Evolutionary conservation across 2,329 filamentous ascomycete species (phyloP).

Genomic region (Fusarium sp.): DNA sequence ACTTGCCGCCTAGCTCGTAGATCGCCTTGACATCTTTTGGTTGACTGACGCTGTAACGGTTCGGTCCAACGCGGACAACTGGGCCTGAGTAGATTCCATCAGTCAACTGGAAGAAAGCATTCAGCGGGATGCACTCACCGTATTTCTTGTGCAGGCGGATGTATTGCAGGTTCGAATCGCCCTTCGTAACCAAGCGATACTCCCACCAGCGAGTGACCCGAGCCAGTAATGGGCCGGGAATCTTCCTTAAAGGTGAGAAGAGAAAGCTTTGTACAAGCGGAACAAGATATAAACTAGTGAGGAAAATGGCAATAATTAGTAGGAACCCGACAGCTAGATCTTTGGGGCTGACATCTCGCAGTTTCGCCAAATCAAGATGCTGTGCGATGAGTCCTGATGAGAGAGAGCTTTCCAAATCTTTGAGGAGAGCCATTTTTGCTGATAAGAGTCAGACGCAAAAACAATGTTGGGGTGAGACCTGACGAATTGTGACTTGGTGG

Average conservation of each 20-base stretch:
- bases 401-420: conserved; percentile 3
- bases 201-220: conserved; percentile 12
- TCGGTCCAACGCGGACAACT: conserved; percentile 15
- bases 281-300: conserved; percentile 3
- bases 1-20: conserved; percentile 14
- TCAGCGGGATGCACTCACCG: neutral
- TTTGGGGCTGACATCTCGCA: conserved; percentile 3
- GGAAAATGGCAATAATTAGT: neutral
- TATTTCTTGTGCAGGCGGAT: conserved; percentile 17
- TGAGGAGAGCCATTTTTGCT: conserved; percentile 6
- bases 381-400: neutral
- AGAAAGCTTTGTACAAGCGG: conserved; percentile 1
- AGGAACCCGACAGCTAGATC: neutral
- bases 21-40: conserved; percentile 13
- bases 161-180: conserved; percentile 14
- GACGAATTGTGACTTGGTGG: neutral
- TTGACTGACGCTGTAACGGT: conserved; percentile 18
- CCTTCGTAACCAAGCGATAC: conserved; percentile 6
- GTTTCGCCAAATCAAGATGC: neutral
- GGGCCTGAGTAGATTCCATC: conserved; percentile 9
- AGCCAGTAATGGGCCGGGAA: conserved; percentile 12
- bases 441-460: neutral
- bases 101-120: conserved; percentile 2
- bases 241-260: conserved; percentile 7
- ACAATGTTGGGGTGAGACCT: neutral